Conservation (phyloP, 805 yeast genomes). For the Candida lessepsii region DNA sequence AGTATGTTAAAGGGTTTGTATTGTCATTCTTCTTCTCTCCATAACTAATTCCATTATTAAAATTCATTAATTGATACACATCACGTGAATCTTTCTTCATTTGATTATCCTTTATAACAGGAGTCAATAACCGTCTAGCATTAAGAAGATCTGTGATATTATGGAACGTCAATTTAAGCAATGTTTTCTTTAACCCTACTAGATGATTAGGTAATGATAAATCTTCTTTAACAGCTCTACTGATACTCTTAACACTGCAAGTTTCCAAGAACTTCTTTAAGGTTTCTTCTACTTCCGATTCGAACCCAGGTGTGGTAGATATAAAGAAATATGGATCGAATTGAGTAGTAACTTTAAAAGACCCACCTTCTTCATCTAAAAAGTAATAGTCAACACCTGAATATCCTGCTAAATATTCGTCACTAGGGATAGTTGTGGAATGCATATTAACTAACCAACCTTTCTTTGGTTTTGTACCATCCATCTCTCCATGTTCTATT, state of each 20-base stretch:
- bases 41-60: conserved; percentile 30
- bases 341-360: conserved; percentile 79
- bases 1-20: conserved; percentile 57
- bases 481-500: conserved; percentile 65
- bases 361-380: conserved; percentile 94
- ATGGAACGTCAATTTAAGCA: conserved; percentile 70
- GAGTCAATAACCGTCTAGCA: conserved; percentile 68
- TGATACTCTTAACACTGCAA: conserved; percentile 50
- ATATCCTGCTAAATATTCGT: conserved; percentile 59
- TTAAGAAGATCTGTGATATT: conserved; percentile 71
- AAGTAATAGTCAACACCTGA: conserved; percentile 95
- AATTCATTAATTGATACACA: conserved; percentile 58
- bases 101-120: conserved; percentile 69
- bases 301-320: conserved; percentile 57
- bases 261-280: conserved; percentile 66
- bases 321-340: conserved; percentile 87
- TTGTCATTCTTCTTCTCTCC: conserved; percentile 22
- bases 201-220: conserved; percentile 81
- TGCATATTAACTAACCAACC: conserved; percentile 98
- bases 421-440: conserved; percentile 67
- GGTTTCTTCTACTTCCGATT: conserved; percentile 83
- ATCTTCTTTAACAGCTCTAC: conserved; percentile 71
- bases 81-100: conserved; percentile 61
- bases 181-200: conserved; percentile 64
- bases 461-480: conserved; percentile 45